These are phyloP conservation scores for Pezicula radicicola DNA, from an alignment of 2,329 filamentous ascomycete species.

Conservation along the genomic window DNA sequence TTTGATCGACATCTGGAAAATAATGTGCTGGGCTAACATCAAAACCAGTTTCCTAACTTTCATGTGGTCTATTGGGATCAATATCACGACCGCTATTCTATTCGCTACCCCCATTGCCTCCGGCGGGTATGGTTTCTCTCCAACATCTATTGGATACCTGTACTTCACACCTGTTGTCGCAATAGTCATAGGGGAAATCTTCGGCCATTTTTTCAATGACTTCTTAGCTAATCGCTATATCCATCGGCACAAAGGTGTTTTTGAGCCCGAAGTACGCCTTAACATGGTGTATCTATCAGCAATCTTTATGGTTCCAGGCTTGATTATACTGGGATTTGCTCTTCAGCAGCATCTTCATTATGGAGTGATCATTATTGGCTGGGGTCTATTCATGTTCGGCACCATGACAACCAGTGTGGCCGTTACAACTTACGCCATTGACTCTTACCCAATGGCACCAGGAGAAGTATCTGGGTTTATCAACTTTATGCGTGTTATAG, in stretches of 20 bases:
- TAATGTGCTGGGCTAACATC: conserved; percentile 8
- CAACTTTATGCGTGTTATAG: conserved; percentile 13
- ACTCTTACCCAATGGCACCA: conserved; percentile 14
- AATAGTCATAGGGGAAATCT: conserved; percentile 21
- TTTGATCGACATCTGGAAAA: conserved; percentile 12
- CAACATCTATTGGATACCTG: conserved; percentile 14
- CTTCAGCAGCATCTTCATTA: conserved; percentile 10
- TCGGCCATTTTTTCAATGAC: conserved; percentile 28
- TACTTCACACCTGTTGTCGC: conserved; percentile 26
- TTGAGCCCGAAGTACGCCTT: conserved; percentile 10
- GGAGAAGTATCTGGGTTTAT: conserved; percentile 15
- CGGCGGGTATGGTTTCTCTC: conserved; percentile 19
- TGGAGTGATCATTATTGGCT: conserved; percentile 15
- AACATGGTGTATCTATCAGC: not conserved
- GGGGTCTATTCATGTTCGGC: conserved; percentile 4
- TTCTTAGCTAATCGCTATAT: conserved; percentile 23
- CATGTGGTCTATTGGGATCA: conserved; percentile 23
- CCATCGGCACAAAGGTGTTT: conserved; percentile 19
- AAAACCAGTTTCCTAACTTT: conserved; percentile 2
- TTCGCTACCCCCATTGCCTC: conserved; percentile 10
- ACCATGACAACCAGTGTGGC: conserved; percentile 6
- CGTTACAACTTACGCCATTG: conserved; percentile 7
- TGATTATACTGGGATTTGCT: conserved; percentile 15
- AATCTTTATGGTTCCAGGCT: conserved; percentile 11
- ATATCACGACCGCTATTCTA: conserved; percentile 19